Evolutionary conservation across 1,284 basidiomycete genomes (phyloP).

Genomic region (Microbotryum violaceum): DNA sequence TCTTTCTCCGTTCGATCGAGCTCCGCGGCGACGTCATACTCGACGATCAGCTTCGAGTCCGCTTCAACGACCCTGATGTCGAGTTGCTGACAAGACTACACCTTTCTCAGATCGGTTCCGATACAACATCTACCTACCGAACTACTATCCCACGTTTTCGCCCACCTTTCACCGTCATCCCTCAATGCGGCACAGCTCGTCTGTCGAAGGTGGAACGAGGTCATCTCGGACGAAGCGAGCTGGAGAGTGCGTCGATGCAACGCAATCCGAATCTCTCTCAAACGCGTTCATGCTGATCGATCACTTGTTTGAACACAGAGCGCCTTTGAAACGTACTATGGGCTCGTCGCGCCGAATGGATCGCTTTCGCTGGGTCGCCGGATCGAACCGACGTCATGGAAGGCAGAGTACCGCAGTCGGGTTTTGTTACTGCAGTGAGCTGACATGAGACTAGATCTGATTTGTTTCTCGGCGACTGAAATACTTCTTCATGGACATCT

Average conservation of each 20-base stretch:
- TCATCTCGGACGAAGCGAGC: constrained; percentile 30
- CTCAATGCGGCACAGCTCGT: constrained; percentile 28
- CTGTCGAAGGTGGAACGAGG: constrained; percentile 26
- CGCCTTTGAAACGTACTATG: constrained; percentile 28
- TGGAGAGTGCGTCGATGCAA: constrained; percentile 26
- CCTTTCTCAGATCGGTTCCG: constrained; percentile 13
- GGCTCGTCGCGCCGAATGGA: constrained; percentile 1
- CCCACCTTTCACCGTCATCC: constrained; percentile 26
- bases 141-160: constrained; percentile 31
- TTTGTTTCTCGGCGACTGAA: background rate
- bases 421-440: constrained; percentile 18
- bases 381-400: constrained; percentile 27
- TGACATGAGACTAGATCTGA: background rate
- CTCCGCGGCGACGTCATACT: too few species aligned
- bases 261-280: background rate
- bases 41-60: too few species aligned
- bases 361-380: constrained; percentile 20
- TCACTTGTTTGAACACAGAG: background rate
- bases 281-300: background rate
- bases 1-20: too few species aligned
- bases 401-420: constrained; percentile 31
- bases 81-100: too few species aligned
- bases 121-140: constrained; percentile 32
- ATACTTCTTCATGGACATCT: background rate
- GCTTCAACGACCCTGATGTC: too few species aligned